A percentile compares a stretch with the other conserved stretches of the same genome.
Evolutionary conservation across 2,329 filamentous ascomycete genomes (phyloP).

Genomic region (Aspergillus japonicus): DNA sequence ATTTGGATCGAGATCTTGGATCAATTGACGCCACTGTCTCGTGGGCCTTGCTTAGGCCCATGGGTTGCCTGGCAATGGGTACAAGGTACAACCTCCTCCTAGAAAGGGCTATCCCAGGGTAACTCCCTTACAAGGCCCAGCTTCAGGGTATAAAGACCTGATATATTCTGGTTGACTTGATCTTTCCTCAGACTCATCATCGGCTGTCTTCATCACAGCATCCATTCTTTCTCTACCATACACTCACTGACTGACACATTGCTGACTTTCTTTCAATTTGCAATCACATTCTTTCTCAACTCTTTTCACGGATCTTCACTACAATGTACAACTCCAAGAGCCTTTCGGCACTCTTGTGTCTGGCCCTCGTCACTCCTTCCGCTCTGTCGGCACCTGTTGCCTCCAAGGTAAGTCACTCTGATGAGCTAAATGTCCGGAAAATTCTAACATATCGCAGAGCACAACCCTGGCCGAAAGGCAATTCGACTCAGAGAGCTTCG

Average conservation of each 20-base stretch:
- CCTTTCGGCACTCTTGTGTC: slow-evolving; percentile 31
- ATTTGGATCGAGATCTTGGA: neutral
- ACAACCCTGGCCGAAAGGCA: neutral
- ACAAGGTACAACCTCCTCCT: slow-evolving; percentile 1
- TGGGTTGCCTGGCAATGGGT: neutral
- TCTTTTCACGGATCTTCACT: neutral
- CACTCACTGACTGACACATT: neutral
- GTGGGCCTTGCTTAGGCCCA: slow-evolving; percentile 10
- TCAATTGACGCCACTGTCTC: slow-evolving; percentile 4
- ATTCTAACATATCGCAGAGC: neutral
- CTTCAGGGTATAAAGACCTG: slow-evolving; percentile 10
- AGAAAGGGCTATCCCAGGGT: slow-evolving; percentile 7
- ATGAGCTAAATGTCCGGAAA: slow-evolving; percentile 8
- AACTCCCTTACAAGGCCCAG: neutral
- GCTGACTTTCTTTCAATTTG: neutral
- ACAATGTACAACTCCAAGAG: slow-evolving; percentile 28
- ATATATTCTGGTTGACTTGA: neutral
- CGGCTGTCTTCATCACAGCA: slow-evolving; percentile 2
- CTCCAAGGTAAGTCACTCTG: slow-evolving; percentile 17
- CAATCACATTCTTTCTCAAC: neutral
- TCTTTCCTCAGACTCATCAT: too few relatives aligned
- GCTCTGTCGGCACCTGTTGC: slow-evolving; percentile 30
- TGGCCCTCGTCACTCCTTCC: slow-evolving; percentile 27
- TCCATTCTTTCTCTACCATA: slow-evolving; percentile 8
- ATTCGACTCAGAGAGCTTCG: neutral